phyloP scores from a whole-genome alignment of 1,139 yeast species.

The Yamadazyma dushanensis region DNA sequence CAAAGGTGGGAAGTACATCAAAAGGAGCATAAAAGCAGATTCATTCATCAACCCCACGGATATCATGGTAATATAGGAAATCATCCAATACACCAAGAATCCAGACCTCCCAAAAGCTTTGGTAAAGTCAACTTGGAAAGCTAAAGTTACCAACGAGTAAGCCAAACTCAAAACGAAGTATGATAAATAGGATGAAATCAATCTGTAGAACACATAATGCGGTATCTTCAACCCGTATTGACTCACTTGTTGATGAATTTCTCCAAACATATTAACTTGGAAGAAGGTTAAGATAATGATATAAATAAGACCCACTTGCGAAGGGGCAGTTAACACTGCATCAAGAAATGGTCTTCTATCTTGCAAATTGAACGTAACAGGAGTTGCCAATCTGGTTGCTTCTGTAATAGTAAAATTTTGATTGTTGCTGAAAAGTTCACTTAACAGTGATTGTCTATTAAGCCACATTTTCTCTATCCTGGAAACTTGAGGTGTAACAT shows the following conservation, averaged over 20 bases:
- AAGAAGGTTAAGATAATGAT: conserved; percentile 64
- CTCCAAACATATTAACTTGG: conserved; percentile 58
- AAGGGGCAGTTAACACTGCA: conserved; percentile 58
- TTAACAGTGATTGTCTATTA: conserved; percentile 13
- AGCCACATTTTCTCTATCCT: conserved; percentile 23
- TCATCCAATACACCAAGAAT: conserved; percentile 47
- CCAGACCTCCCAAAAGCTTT: conserved; percentile 42
- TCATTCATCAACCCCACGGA: conserved; percentile 46
- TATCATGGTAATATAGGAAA: conserved; percentile 42
- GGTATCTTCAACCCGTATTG: conserved; percentile 25
- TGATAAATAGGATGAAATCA: conserved; percentile 27
- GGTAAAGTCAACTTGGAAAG: conserved; percentile 43
- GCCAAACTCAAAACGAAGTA: conserved; percentile 38
- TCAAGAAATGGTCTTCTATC: conserved; percentile 56
- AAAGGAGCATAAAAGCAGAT: conserved; percentile 32
- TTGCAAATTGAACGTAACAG: conserved; percentile 34
- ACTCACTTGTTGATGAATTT: conserved; percentile 50
- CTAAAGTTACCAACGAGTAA: conserved; percentile 41
- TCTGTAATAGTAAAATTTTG: conserved; percentile 15
- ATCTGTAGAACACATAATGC: conserved; percentile 34
- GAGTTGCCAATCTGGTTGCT: conserved; percentile 25
- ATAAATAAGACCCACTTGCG: conserved; percentile 76
- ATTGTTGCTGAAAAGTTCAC: conserved; percentile 10
- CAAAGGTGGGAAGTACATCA: conserved; percentile 36
- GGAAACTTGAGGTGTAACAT: conserved; percentile 25